A percentile compares a stretch with the other conserved stretches of the same genome.
These are phyloP conservation scores for Taiozyma sp. DNA, from an alignment of 1,139 yeast genomes.

Conservation along the genomic window DNA sequence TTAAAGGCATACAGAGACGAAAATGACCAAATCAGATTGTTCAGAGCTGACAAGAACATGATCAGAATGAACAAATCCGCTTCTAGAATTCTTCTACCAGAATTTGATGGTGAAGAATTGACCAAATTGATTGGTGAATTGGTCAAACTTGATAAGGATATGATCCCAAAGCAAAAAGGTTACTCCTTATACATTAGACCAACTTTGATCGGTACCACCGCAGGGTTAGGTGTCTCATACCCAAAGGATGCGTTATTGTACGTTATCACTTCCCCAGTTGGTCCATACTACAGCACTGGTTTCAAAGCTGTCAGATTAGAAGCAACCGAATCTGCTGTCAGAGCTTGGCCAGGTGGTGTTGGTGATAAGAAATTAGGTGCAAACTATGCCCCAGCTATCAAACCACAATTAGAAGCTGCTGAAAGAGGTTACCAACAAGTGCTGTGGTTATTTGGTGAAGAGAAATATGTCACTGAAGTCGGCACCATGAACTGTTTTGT, in stretches of 20 bases:
- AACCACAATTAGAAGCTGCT: constrained; percentile 88
- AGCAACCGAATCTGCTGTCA: constrained; percentile 91
- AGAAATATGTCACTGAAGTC: constrained; percentile 87
- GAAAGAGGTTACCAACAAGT: constrained; percentile 88
- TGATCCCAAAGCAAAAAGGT: constrained; percentile 82
- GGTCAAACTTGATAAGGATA: constrained; percentile 64
- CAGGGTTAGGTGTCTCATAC: constrained; percentile 75
- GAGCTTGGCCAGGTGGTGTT: constrained; percentile 99
- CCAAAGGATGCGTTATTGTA: constrained; percentile 80
- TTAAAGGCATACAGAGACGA: constrained; percentile 85
- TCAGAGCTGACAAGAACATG: constrained; percentile 92
- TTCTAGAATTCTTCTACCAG: constrained; percentile 80
- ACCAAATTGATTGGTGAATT: constrained; percentile 70
- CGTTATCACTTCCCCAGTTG: constrained; percentile 92
- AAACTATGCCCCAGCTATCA: constrained; percentile 92
- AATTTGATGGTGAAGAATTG: constrained; percentile 74
- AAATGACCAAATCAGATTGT: constrained; percentile 68
- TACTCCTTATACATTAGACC: constrained; percentile 93
- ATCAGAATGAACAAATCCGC: constrained; percentile 86
- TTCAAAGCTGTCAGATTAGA: constrained; percentile 91
- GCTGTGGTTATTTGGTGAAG: constrained; percentile 93
- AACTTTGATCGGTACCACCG: constrained; percentile 87
- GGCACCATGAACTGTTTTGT: constrained; percentile 97
- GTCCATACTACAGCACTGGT: constrained; percentile 86
- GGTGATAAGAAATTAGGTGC: constrained; percentile 97